phyloP scores from a whole-genome alignment of 2,329 filamentous ascomycete genomes.

The Nigrospora sphaerica region DNA sequence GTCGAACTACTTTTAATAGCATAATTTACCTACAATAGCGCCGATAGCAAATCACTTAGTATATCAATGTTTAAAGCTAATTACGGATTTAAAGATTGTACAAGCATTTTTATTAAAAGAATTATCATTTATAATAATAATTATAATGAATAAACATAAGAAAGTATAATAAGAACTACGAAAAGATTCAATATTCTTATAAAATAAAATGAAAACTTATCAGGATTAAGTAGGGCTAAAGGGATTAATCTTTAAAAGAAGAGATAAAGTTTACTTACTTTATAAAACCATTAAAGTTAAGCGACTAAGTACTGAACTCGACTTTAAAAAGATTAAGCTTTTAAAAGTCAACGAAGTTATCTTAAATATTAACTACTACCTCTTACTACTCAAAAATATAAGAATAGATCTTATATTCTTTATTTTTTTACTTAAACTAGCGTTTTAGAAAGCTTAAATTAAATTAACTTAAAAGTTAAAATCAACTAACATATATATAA shows the following conservation, averaged over 20 bases:
- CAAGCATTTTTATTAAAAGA: background rate
- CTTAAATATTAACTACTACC: slow-evolving; percentile 1
- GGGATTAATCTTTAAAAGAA: background rate
- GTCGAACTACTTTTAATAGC: slow-evolving; percentile 3
- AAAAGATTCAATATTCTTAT: background rate
- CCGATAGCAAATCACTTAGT: slow-evolving; percentile 1
- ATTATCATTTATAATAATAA: background rate
- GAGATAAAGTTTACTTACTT: background rate
- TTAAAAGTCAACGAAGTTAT: background rate
- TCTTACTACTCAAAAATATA: slow-evolving; percentile 1
- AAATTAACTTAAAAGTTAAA: background rate
- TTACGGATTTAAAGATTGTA: background rate
- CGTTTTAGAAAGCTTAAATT: background rate
- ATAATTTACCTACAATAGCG: slow-evolving; percentile 6
- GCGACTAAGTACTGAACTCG: background rate
- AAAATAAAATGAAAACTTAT: background rate
- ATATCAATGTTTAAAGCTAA: background rate
- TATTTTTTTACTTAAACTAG: background rate
- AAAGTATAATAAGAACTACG: background rate
- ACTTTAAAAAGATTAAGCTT: slow-evolving; percentile 1
- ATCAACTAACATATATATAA: background rate
- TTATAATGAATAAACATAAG: background rate
- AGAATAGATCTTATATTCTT: background rate
- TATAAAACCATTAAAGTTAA: too few species aligned
- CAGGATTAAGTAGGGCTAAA: background rate